Conservation (phyloP, 805 yeast genomes). For the Vanderwaltozyma polyspora region DNA sequence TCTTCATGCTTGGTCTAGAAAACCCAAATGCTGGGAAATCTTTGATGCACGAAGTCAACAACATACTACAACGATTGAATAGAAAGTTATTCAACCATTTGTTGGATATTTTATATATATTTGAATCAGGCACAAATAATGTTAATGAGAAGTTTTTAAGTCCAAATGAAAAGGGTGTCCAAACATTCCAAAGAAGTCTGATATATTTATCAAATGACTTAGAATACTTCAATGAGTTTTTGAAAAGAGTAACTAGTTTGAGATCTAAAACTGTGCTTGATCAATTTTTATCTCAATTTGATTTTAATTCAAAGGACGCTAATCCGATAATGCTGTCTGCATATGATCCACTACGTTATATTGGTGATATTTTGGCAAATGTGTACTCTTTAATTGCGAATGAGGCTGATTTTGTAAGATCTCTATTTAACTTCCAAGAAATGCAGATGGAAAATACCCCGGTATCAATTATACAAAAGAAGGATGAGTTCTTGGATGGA, state of each 20-base stretch:
- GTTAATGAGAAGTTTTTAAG: slow-evolving; percentile 9
- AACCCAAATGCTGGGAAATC: slow-evolving; percentile 55
- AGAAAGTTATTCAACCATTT: slow-evolving; percentile 41
- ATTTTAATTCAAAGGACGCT: slow-evolving; percentile 19
- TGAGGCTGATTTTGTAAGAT: slow-evolving; percentile 66
- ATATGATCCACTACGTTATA: slow-evolving; percentile 70
- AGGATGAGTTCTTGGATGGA: slow-evolving; percentile 18
- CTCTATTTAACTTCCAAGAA: slow-evolving; percentile 41
- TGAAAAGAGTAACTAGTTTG: slow-evolving; percentile 53
- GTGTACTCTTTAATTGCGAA: slow-evolving; percentile 77
- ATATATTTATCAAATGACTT: slow-evolving; percentile 31
- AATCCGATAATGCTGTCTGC: slow-evolving; percentile 53
- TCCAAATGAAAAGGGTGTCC: slow-evolving; percentile 7
- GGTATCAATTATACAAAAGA: slow-evolving; percentile 12
- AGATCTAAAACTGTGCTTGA: slow-evolving; percentile 53
- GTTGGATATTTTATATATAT: slow-evolving; percentile 24
- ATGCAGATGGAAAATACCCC: slow-evolving; percentile 9
- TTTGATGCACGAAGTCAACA: slow-evolving; percentile 48
- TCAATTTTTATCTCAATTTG: slow-evolving; percentile 54
- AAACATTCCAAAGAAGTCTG: slow-evolving; percentile 26
- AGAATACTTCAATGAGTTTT: slow-evolving; percentile 45
- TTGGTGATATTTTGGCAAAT: slow-evolving; percentile 83
- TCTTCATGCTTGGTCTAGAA: slow-evolving; percentile 57
- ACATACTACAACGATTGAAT: slow-evolving; percentile 40
- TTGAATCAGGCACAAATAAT: slow-evolving; percentile 15